Percentiles rank a stretch among this genome's conserved stretches.
Conservation (phyloP, 495 filamentous ascomycete species). For the Aspergillus ellipticus region DNA sequence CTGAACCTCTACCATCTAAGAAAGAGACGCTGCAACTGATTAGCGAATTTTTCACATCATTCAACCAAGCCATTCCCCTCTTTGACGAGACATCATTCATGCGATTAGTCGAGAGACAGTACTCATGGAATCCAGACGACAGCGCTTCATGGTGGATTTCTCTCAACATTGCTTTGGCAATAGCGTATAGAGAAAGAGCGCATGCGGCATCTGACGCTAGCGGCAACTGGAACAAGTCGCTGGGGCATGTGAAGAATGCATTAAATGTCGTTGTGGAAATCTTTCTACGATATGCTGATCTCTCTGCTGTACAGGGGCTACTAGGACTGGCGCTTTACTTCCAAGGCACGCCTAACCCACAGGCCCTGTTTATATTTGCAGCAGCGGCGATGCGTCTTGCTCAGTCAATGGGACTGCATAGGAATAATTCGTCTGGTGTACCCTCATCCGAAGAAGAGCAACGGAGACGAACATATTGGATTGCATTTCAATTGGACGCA, state of each 20-base stretch:
- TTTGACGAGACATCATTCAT: conserved; percentile 8
- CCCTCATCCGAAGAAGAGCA: conserved; percentile 13
- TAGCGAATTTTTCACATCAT: conserved; percentile 9
- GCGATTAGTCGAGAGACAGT: conserved; percentile 13
- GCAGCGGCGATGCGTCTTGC: conserved; percentile 18
- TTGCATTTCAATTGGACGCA: conserved; percentile 23
- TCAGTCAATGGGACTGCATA: conserved; percentile 23
- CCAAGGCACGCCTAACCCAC: conserved; percentile 22
- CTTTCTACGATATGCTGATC: conserved; percentile 17
- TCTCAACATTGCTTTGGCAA: conserved; percentile 19
- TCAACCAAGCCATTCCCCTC: conserved; percentile 16
- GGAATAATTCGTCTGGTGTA: conserved; percentile 7
- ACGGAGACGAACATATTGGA: conserved; percentile 20
- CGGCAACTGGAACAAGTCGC: conserved; percentile 13
- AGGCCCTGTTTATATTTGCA: conserved; percentile 20
- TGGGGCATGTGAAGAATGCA: conserved; percentile 20
- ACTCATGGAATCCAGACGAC: conserved; percentile 20
- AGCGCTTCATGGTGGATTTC: conserved; percentile 21
- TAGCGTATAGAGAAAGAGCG: conserved; percentile 20
- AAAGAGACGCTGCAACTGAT: conserved; percentile 9
- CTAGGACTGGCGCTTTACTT: conserved; percentile 22
- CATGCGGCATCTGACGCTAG: conserved; percentile 5
- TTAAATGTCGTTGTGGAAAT: conserved; percentile 16
- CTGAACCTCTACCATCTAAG: conserved; percentile 10
- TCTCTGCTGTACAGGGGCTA: conserved; percentile 18